Base-by-base conservation (phyloP, 768 basidiomycete genomes). In the Tylopilus subfusipes region DNA sequence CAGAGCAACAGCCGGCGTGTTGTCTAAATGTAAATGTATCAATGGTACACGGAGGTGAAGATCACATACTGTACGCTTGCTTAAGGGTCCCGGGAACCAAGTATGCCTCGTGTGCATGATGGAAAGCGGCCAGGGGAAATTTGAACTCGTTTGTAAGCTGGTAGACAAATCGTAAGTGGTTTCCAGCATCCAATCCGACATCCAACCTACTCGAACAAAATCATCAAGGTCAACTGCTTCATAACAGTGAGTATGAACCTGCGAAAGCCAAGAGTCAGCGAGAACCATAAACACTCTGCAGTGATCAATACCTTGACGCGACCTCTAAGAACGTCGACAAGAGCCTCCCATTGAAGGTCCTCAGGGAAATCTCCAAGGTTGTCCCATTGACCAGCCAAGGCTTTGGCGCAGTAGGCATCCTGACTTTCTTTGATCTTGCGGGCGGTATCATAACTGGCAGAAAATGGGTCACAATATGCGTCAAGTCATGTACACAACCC, bases 61-160 rank as follows among this genome's bases (percentile, higher is more conserved):
- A 43, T 24, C 39, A 50, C 59, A 21, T 57, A 70, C 70, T 66
- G 52, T 78, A 94, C 56, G 86, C 82, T 68, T 80, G 75, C 70
- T 93, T 95, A 56, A 98, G 72, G 5, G 88, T 72, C 22, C 83
- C 82, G 1, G 93, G 90, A 22, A 94, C 87, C n/a, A 97, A 79
- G 72, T 91, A 97, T 2, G 92, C 83, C 68, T 96, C 93, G 51
- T 91, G 85, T 9, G 93, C 94, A 64, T 91, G 88, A 63, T 94
- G 91, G 65, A 94, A 84, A 7, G 90, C 86, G 7, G 88, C 82
- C 27, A 94, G 77, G 2, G 83, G 79, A 65, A 93, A 93, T 61
- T 91, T 74, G 76, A 95, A 98, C 70, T 97, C 94, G 66, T 96
- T 90, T 33, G 90, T 84, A 47, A 97, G 77, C 83, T 93, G n/a